These are phyloP conservation scores for Ascochyta pisi DNA, from an alignment of 2,329 filamentous ascomycete species.

Conservation along the genomic window DNA sequence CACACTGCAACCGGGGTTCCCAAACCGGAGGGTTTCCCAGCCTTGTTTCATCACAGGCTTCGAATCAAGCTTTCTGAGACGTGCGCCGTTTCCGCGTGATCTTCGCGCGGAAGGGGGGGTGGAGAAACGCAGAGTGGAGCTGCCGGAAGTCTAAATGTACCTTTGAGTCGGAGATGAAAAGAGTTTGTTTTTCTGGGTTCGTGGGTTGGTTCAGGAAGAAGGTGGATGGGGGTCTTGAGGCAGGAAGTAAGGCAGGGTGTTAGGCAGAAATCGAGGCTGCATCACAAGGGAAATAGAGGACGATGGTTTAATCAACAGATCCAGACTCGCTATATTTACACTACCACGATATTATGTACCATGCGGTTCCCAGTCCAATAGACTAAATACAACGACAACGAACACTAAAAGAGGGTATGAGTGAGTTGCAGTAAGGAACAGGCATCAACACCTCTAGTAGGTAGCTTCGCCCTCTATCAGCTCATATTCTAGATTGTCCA, in stretches of 20 bases:
- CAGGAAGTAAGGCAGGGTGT: no score
- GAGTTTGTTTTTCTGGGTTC: not conserved
- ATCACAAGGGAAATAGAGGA: not conserved
- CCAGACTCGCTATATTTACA: constrained; percentile 22
- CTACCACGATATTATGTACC: constrained; percentile 17
- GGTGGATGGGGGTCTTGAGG: not conserved
- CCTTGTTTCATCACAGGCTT: constrained; percentile 11
- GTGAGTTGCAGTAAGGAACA: constrained; percentile 17
- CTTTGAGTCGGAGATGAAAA: not conserved
- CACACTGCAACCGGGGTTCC: not conserved
- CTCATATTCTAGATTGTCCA: constrained; percentile 23
- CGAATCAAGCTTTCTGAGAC: constrained; percentile 15
- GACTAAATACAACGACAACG: constrained; percentile 13
- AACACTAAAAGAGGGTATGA: constrained; percentile 23
- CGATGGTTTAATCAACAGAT: constrained; percentile 4
- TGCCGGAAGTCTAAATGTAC: constrained; percentile 6
- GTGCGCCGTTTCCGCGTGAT: constrained; percentile 12
- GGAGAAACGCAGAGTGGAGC: not conserved
- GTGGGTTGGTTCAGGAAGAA: no score
- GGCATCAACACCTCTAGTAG: constrained; percentile 5
- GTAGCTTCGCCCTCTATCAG: constrained; percentile 7
- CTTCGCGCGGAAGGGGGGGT: not conserved
- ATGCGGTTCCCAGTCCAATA: constrained; percentile 8
- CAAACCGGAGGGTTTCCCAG: not conserved
- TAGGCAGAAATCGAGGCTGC: not conserved